These are phyloP conservation scores for Triticum timopheevii DNA, from an alignment of 176 grass and related monocot species.

Conservation along the genomic window DNA sequence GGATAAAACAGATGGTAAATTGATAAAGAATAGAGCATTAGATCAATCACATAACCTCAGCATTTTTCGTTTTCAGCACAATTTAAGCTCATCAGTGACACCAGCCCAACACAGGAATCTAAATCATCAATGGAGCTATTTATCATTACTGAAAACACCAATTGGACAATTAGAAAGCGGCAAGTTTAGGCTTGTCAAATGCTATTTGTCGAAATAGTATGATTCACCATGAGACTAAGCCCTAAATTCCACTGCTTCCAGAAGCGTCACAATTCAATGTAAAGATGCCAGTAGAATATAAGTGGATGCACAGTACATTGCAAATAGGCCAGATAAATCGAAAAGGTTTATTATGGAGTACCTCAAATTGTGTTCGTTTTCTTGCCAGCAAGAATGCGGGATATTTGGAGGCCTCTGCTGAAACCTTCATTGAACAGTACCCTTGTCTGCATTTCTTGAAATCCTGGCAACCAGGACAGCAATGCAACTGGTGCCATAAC, in stretches of 20 bases:
- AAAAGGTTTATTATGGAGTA: conserved; percentile 37
- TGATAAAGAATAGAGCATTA: not conserved
- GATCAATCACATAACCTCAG: not conserved
- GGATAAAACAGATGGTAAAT: not conserved
- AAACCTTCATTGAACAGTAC: conserved; percentile 98
- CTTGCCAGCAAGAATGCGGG: conserved; percentile 86
- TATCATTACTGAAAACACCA: not conserved
- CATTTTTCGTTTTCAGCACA: not conserved
- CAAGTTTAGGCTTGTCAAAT: not conserved
- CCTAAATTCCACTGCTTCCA: not conserved
- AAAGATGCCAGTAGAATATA: conserved; percentile 14
- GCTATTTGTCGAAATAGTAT: not conserved
- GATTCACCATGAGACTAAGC: not conserved
- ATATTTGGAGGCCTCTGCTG: conserved; percentile 95
- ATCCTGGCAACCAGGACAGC: conserved; percentile 92
- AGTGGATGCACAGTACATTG: not conserved
- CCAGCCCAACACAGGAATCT: not conserved
- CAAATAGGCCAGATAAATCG: conserved; percentile 4
- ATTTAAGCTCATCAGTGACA: not conserved
- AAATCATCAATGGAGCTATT: not conserved
- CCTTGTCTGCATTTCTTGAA: conserved; percentile 98
- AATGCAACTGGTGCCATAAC: conserved; percentile 91
- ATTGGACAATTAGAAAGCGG: not conserved
- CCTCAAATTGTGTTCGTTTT: conserved; percentile 77
- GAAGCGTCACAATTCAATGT: conserved; percentile 6